Percentiles rank a stretch among this genome's conserved stretches.
Conservation (phyloP, 2,329 filamentous ascomycete species). For the Botrytis deweyae region DNA sequence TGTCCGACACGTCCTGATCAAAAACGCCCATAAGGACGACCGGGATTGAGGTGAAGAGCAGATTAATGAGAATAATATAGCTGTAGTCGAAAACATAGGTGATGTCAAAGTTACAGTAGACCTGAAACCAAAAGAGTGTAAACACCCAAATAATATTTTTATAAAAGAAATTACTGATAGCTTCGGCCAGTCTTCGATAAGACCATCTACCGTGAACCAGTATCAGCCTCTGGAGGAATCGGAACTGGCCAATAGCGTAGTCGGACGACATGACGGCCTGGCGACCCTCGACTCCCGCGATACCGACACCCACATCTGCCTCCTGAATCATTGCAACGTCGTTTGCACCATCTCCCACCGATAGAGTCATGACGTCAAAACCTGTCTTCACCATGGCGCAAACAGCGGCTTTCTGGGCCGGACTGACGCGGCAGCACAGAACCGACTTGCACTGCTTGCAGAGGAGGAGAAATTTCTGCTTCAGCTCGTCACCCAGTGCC, state of each 20-base stretch:
- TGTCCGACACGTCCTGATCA: conserved; percentile 94
- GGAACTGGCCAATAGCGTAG: conserved; percentile 92
- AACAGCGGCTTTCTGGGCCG: conserved; percentile 95
- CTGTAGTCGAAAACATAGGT: conserved; percentile 97
- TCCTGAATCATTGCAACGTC: conserved; percentile 98
- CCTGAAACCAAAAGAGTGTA: conserved; percentile 94
- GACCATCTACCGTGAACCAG: conserved; percentile 94
- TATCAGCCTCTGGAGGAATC: conserved; percentile 79
- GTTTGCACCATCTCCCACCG: conserved; percentile 90
- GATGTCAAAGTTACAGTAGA: conserved; percentile 93
- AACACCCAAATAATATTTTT: conserved; percentile 99
- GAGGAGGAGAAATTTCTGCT: conserved; percentile 88
- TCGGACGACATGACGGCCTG: conserved; percentile 96
- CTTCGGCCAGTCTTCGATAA: conserved; percentile 90
- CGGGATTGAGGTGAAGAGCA: conserved; percentile 93
- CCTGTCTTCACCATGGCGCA: conserved; percentile 93
- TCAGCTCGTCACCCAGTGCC: conserved; percentile 76
- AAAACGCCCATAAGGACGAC: conserved; percentile 95
- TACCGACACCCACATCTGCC: conserved; percentile 93
- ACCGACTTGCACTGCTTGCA: conserved; percentile 98
- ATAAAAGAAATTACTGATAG: conserved; percentile 99
- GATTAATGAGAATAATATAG: conserved; percentile 94
- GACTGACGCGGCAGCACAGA: conserved; percentile 94
- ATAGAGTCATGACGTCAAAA: conserved; percentile 92
- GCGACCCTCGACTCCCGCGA: conserved; percentile 87